These are phyloP conservation scores for Nitzschia sp. DNA, from an alignment of 108 stramenopile species.

Conservation along the genomic window DNA sequence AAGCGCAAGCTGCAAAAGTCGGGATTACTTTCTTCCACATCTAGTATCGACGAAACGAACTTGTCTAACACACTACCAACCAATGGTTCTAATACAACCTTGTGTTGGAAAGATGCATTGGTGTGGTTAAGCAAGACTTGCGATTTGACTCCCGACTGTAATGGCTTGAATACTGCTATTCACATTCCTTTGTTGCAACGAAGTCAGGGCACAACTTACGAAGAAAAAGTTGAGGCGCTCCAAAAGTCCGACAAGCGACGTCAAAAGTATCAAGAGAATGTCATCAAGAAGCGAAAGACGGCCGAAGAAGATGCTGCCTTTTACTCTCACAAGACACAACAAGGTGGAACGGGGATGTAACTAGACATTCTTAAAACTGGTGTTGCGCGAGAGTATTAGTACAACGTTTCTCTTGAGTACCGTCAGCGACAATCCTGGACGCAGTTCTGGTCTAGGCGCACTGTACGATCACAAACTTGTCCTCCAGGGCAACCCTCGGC, in stretches of 20 bases:
- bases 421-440: too few relatives aligned
- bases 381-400: neutral
- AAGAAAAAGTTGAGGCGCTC: constrained; percentile 81
- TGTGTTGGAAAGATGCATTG: constrained; percentile 50
- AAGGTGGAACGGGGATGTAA: constrained; percentile 74
- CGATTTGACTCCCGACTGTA: constrained; percentile 28
- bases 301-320: constrained; percentile 80
- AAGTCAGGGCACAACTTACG: constrained; percentile 80
- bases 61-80: neutral
- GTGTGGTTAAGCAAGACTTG: constrained; percentile 29
- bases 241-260: constrained; percentile 55
- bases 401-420: too few relatives aligned
- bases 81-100: neutral
- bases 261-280: constrained; percentile 72
- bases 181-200: constrained; percentile 77
- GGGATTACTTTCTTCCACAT: neutral
- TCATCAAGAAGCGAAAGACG: constrained; percentile 80
- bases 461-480: too few relatives aligned
- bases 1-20: constrained; percentile 42
- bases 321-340: constrained; percentile 73
- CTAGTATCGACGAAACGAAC: neutral
- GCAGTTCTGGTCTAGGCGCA: too few relatives aligned
- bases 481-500: too few relatives aligned
- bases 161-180: constrained; percentile 47
- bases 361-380: too few relatives aligned